Evolutionary conservation across 2,329 filamentous ascomycete genomes (phyloP).

Genomic region (Pseudocercospora eumusae): DNA sequence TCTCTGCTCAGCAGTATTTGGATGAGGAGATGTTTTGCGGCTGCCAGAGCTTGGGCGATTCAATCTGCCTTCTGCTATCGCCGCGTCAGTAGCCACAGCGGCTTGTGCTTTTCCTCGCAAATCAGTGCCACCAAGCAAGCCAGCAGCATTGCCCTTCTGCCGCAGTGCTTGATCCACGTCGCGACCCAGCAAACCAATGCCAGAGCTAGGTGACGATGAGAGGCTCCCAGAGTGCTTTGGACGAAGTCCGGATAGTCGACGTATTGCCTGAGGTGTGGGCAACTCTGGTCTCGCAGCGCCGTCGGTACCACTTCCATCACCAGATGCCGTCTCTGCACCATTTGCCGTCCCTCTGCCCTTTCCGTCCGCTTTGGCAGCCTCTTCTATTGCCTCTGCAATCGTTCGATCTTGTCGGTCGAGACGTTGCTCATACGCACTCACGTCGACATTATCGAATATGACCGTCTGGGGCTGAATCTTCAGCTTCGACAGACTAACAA

Average conservation of each 20-base stretch:
- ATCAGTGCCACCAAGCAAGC: conserved; percentile 60
- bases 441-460: conserved; percentile 76
- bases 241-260: conserved; percentile 24
- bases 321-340: background rate
- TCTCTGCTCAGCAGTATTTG: conserved; percentile 32
- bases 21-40: conserved; percentile 33
- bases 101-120: conserved; percentile 59
- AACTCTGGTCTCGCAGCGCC: conserved; percentile 1
- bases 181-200: conserved; percentile 35
- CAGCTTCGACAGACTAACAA: conserved; percentile 73
- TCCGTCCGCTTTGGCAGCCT: conserved; percentile 56
- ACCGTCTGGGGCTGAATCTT: conserved; percentile 83
- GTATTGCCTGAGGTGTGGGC: conserved; percentile 15
- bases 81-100: conserved; percentile 65
- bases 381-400: conserved; percentile 84
- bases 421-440: conserved; percentile 51
- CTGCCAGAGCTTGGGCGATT: conserved; percentile 51
- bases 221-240: conserved; percentile 35
- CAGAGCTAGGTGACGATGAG: conserved; percentile 41
- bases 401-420: conserved; percentile 52
- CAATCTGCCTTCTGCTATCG: conserved; percentile 66
- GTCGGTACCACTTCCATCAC: conserved; percentile 12
- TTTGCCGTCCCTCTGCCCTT: conserved; percentile 8
- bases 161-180: conserved; percentile 43
- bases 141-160: conserved; percentile 60